These are phyloP conservation scores for Solanum clarkiae DNA, from an alignment of 257 asterid species.

Conservation along the genomic window DNA sequence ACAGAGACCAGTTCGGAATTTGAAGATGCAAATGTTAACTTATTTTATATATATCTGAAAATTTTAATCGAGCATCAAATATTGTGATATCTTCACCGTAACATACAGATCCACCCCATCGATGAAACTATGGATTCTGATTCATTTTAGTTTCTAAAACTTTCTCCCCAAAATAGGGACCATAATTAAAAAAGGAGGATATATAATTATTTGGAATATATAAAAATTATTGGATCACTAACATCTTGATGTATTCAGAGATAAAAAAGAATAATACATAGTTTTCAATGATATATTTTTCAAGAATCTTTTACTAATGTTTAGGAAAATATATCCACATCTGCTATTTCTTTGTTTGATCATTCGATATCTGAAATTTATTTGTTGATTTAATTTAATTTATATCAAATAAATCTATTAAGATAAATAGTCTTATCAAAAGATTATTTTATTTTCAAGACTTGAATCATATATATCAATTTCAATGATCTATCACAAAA, in stretches of 20 bases:
- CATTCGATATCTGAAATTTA: neutral
- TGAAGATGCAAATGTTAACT: too few species aligned
- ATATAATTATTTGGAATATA: slow-evolving; percentile 1
- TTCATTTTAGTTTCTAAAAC: slow-evolving; percentile 4
- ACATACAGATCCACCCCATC: too few species aligned
- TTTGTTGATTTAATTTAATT: neutral
- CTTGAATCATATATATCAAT: neutral
- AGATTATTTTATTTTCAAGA: neutral
- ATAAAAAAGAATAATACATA: neutral
- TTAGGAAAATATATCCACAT: neutral
- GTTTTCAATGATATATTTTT: neutral
- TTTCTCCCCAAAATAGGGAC: slow-evolving; percentile 18
- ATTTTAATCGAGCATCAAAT: too few species aligned
- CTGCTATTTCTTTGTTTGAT: neutral
- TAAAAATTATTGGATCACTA: neutral
- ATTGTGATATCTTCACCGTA: too few species aligned
- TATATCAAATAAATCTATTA: too few species aligned
- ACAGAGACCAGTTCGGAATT: too few species aligned
- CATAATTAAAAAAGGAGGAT: slow-evolving; percentile 1
- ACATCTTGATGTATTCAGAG: neutral
- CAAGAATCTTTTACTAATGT: neutral
- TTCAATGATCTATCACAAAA: neutral
- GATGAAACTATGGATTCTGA: neutral
- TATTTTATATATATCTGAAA: too few species aligned
- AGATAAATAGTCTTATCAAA: neutral